Conservation (phyloP, 2,329 filamentous ascomycete species). For the Rutstroemia sp. region DNA sequence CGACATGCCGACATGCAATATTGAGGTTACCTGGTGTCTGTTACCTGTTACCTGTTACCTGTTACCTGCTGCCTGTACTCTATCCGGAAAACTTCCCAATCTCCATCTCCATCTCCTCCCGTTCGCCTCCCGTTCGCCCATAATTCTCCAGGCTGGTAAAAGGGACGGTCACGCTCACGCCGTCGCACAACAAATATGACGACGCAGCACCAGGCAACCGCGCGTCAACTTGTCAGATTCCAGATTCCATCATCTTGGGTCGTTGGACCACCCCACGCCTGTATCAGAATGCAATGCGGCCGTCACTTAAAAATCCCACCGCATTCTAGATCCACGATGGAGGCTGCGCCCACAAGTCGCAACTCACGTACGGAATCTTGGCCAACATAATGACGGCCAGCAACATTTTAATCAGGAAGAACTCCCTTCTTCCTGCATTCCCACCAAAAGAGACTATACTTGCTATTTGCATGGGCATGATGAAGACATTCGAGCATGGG, state of each 20-base stretch:
- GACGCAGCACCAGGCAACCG: neutral
- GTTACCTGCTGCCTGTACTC: no score
- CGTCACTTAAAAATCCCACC: neutral
- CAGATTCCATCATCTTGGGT: neutral
- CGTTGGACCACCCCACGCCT: neutral
- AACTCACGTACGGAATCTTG: neutral
- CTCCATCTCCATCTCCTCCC: no score
- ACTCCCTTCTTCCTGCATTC: neutral
- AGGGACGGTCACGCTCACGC: neutral
- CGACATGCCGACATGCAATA: no score
- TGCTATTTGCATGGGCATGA: neutral
- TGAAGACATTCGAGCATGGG: conserved; percentile 6
- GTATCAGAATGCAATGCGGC: neutral
- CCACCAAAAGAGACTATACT: neutral
- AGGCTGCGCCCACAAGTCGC: neutral
- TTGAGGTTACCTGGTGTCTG: no score
- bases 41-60: no score
- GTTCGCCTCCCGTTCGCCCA: no score
- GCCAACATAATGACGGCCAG: neutral
- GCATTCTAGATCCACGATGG: neutral
- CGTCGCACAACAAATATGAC: neutral
- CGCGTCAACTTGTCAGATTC: neutral
- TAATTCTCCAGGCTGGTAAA: neutral
- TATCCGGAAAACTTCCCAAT: no score
- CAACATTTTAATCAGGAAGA: neutral